phyloP scores from a whole-genome alignment of 495 filamentous ascomycete species.

The Clavariopsis aquatica region DNA sequence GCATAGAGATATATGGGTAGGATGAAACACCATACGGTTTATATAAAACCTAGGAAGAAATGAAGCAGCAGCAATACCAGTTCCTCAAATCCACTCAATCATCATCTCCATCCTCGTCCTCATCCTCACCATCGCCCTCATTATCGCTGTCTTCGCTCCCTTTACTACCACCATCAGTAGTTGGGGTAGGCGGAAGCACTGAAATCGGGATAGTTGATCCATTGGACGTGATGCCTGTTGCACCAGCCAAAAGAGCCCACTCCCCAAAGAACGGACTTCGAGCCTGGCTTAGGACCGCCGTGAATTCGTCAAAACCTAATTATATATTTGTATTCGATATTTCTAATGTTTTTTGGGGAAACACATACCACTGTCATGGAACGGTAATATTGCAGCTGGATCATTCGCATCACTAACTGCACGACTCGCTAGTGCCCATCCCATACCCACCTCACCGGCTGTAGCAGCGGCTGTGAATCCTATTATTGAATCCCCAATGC shows the following conservation, averaged over 20 bases:
- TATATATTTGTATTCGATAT: not conserved
- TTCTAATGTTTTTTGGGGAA: not conserved
- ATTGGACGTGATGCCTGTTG: not conserved
- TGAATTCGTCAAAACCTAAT: slow-evolving; percentile 11
- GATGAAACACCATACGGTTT: no score
- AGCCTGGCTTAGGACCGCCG: slow-evolving; percentile 8
- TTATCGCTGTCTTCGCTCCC: not conserved
- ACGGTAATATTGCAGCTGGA: slow-evolving; percentile 1
- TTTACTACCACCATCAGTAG: not conserved
- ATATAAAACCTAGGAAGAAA: no score
- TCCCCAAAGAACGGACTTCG: slow-evolving; percentile 15
- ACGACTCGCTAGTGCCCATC: slow-evolving; percentile 9
- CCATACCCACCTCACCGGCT: slow-evolving; percentile 4
- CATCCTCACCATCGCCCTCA: not conserved
- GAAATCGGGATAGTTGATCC: slow-evolving; percentile 3
- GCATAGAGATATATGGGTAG: no score
- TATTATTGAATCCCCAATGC: slow-evolving; percentile 8
- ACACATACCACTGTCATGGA: slow-evolving; percentile 12
- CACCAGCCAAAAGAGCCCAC: slow-evolving; percentile 8
- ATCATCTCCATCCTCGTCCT: slow-evolving; percentile 1
- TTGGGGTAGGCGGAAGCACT: not conserved
- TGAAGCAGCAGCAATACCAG: not conserved
- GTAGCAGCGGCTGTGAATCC: slow-evolving; percentile 7
- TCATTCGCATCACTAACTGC: slow-evolving; percentile 9
- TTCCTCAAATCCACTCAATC: not conserved